Percentiles rank a stretch among this genome's conserved stretches.
Conservation (phyloP, 106 monocot species). For the Dendrobium catenatum region DNA sequence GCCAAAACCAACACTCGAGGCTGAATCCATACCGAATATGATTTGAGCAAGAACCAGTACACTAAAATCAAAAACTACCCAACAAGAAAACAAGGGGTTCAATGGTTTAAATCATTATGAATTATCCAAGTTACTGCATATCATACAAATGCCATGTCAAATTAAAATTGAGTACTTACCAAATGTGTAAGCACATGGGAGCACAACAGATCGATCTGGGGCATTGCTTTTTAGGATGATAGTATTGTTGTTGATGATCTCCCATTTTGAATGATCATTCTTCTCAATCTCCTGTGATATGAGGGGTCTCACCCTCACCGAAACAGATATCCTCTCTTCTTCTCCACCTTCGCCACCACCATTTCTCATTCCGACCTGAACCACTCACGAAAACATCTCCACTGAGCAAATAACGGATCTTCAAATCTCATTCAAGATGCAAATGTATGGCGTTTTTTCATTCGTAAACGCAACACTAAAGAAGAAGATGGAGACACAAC, state of each 20-base stretch:
- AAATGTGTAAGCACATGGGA: constrained; percentile 40
- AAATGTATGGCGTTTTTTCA: too few species aligned
- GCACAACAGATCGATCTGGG: constrained; percentile 38
- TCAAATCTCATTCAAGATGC: neutral
- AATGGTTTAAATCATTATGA: too few species aligned
- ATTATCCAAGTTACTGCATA: too few species aligned
- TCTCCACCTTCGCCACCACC: constrained; percentile 17
- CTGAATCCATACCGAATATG: too few species aligned
- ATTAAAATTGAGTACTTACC: constrained; percentile 21
- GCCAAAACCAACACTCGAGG: too few species aligned
- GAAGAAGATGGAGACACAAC: too few species aligned
- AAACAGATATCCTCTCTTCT: constrained; percentile 60
- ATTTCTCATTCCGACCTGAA: constrained; percentile 8
- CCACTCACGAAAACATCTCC: neutral
- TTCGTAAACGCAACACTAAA: too few species aligned
- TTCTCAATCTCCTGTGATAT: constrained; percentile 43
- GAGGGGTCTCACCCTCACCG: constrained; percentile 52
- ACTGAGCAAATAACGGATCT: neutral
- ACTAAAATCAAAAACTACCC: too few species aligned
- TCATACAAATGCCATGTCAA: neutral
- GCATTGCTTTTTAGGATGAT: constrained; percentile 36
- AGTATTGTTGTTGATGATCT: constrained; percentile 46
- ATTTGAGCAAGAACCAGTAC: too few species aligned
- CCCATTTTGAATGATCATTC: constrained; percentile 47
- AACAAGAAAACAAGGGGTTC: too few species aligned